Conservation (phyloP, 768 basidiomycete genomes). For the Tylopilus cervinicoccineus region DNA sequence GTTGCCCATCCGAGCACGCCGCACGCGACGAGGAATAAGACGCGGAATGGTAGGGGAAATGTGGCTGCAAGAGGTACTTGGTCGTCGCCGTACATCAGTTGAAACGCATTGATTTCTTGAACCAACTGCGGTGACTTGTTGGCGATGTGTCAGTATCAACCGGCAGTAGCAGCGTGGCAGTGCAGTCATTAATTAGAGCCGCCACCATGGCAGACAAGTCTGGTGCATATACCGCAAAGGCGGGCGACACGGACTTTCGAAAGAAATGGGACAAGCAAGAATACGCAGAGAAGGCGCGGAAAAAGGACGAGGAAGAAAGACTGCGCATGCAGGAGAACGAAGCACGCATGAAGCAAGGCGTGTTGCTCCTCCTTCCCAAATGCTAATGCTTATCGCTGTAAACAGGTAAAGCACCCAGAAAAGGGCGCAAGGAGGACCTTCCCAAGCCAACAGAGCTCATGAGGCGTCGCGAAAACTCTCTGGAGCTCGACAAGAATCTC, state of each 20-base stretch:
- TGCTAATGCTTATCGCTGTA: neutral
- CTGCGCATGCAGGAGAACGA: constrained; percentile 86
- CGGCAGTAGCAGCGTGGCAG: neutral
- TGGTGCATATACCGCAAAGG: constrained; percentile 36
- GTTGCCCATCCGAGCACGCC: constrained; percentile 90
- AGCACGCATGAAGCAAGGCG: constrained; percentile 80
- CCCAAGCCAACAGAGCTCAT: constrained; percentile 94
- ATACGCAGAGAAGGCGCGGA: constrained; percentile 78
- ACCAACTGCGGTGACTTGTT: neutral
- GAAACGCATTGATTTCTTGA: constrained; percentile 6
- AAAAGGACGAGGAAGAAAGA: constrained; percentile 74
- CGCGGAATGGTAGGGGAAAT: constrained; percentile 92
- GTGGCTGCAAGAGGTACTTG: constrained; percentile 48
- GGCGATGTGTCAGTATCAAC: neutral
- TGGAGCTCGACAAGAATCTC: constrained; percentile 94
- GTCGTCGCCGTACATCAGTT: constrained; percentile 32
- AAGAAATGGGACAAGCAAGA: constrained; percentile 96
- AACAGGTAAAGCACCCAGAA: constrained; percentile 79
- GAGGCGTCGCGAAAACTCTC: constrained; percentile 77
- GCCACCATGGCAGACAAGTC: constrained; percentile 29
- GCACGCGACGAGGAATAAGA: constrained; percentile 70
- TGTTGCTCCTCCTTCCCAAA: constrained; percentile 1
- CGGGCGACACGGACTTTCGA: constrained; percentile 69
- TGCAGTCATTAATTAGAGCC: neutral
- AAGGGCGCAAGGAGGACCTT: constrained; percentile 61